Percentiles rank a stretch among this genome's conserved stretches.
Evolutionary conservation across 1,284 basidiomycete species (phyloP).

Genomic region (Pseudozyma sp.): DNA sequence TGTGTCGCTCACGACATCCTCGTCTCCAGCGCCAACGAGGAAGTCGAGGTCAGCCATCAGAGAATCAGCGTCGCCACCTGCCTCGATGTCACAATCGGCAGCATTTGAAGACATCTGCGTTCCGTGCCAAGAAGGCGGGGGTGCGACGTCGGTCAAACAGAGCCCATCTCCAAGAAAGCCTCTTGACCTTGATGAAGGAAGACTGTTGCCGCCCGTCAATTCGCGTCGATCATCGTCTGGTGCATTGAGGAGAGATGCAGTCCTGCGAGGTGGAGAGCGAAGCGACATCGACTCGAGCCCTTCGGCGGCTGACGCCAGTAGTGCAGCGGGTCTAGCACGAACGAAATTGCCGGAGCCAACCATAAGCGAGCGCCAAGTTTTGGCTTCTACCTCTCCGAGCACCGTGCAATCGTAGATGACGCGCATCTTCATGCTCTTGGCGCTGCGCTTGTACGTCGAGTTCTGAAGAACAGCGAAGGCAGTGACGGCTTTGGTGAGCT

Average conservation of each 20-base stretch:
- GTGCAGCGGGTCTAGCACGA: conserved; percentile 14
- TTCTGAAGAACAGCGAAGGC: conserved; percentile 72
- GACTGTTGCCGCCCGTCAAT: neutral
- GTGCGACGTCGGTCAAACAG: conserved; percentile 47
- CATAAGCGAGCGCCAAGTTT: conserved; percentile 55
- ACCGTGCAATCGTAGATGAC: conserved; percentile 72
- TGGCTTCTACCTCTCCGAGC: conserved; percentile 67
- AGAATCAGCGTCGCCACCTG: conserved; percentile 25
- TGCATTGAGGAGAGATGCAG: conserved; percentile 19
- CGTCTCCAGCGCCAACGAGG: conserved; percentile 50
- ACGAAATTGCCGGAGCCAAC: conserved; percentile 56
- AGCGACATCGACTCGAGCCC: conserved; percentile 31
- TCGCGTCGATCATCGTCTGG: conserved; percentile 6
- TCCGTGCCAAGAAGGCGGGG: conserved; percentile 3
- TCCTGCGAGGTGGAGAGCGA: conserved; percentile 21
- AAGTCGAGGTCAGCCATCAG: conserved; percentile 54
- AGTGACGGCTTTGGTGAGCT: conserved; percentile 72
- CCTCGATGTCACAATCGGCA: conserved; percentile 2
- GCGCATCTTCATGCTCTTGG: conserved; percentile 66
- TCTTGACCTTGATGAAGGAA: conserved; percentile 32
- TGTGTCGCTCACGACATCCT: conserved; percentile 54
- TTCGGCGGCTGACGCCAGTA: conserved; percentile 24
- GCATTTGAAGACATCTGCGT: neutral
- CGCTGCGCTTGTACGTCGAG: conserved; percentile 71
- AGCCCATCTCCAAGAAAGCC: conserved; percentile 46